Conservation (phyloP, 805 yeast genomes). For the Wickerhamomyces ciferrii region DNA sequence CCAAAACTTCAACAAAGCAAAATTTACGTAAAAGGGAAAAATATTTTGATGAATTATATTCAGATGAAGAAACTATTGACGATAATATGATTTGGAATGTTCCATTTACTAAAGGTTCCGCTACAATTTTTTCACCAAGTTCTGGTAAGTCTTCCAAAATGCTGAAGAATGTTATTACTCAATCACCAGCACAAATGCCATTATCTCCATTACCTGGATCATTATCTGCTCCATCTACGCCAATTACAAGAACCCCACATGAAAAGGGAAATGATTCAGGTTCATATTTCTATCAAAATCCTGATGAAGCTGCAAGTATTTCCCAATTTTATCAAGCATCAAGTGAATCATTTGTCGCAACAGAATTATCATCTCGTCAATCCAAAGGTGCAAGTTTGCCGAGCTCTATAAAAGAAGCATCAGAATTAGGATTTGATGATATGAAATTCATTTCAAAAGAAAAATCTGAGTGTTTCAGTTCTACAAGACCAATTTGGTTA, state of each 20-base stretch:
- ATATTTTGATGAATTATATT: constrained; percentile 29
- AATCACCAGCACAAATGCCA: constrained; percentile 26
- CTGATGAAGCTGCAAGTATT: constrained; percentile 19
- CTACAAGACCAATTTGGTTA: constrained; percentile 61
- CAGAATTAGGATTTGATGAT: constrained; percentile 48
- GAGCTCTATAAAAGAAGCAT: constrained; percentile 28
- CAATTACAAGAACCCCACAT: constrained; percentile 1
- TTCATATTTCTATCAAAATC: constrained; percentile 2
- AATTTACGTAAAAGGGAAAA: constrained; percentile 30
- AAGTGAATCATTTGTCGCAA: constrained; percentile 9
- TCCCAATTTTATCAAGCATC: constrained; percentile 19
- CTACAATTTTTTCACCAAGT: constrained; percentile 16
- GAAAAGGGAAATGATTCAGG: constrained; percentile 6
- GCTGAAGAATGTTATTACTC: constrained; percentile 16
- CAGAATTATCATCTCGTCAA: constrained; percentile 13
- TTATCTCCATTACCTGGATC: constrained; percentile 46
- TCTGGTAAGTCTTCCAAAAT: constrained; percentile 19
- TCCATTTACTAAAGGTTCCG: constrained; percentile 36
- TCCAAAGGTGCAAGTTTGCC: constrained; percentile 25
- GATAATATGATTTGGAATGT: constrained; percentile 45
- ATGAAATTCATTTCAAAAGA: constrained; percentile 45
- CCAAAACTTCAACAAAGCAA: constrained; percentile 26
- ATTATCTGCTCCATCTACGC: constrained; percentile 3
- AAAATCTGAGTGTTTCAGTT: constrained; percentile 28
- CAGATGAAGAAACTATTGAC: constrained; percentile 31